These are phyloP conservation scores for Russula olivacea DNA, from an alignment of 768 basidiomycete genomes.

Conservation along the genomic window DNA sequence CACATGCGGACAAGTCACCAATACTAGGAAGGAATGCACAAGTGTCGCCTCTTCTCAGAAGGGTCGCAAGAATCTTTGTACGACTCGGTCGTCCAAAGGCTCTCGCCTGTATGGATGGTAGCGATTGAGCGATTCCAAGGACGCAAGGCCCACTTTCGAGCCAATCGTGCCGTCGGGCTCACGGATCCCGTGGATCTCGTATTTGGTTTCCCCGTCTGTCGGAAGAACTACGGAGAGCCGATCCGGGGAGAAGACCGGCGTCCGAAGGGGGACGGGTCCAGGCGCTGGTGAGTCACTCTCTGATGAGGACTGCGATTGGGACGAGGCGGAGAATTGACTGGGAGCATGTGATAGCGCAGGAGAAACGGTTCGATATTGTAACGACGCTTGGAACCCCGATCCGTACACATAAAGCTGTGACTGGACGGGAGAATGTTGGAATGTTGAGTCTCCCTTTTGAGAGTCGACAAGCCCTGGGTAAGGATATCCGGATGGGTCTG, in stretches of 20 bases:
- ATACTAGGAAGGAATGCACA: not conserved
- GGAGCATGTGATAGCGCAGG: constrained; percentile 22
- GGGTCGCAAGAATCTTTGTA: constrained; percentile 30
- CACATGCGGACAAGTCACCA: not conserved
- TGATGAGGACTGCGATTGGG: constrained; percentile 23
- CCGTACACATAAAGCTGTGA: constrained; percentile 14
- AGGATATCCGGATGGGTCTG: constrained; percentile 17
- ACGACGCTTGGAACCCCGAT: constrained; percentile 3
- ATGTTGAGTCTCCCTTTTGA: constrained; percentile 14
- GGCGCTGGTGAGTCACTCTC: constrained; percentile 21
- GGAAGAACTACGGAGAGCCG: constrained; percentile 13
- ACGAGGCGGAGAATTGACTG: constrained; percentile 20
- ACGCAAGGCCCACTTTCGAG: constrained; percentile 45
- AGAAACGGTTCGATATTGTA: constrained; percentile 12
- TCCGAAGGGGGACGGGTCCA: constrained; percentile 15
- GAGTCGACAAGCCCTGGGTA: constrained; percentile 8
- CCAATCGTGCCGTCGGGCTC: constrained; percentile 11
- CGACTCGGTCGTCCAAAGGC: constrained; percentile 54
- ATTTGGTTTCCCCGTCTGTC: constrained; percentile 12
- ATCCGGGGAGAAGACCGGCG: constrained; percentile 14
- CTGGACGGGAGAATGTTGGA: constrained; percentile 10
- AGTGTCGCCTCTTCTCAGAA: constrained; percentile 8
- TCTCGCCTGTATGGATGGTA: constrained; percentile 54
- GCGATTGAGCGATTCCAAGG: constrained; percentile 50
- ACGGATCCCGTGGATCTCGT: constrained; percentile 9